Conservation (phyloP, 2,329 filamentous ascomycete species). For the Penicillium sp. region DNA sequence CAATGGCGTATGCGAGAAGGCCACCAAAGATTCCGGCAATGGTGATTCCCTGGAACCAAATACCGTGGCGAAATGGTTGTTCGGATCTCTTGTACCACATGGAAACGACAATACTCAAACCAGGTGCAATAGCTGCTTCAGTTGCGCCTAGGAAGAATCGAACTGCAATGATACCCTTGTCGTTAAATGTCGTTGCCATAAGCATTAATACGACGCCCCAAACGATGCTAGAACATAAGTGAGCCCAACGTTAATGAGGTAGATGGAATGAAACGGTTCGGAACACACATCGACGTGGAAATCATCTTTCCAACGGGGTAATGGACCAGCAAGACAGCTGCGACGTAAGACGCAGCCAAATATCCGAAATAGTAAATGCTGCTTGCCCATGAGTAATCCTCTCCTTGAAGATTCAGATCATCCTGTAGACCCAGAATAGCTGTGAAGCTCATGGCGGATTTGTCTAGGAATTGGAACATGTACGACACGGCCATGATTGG, state of each 20-base stretch:
- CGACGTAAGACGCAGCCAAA: constrained; percentile 2
- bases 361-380: constrained; percentile 7
- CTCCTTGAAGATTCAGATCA: neutral
- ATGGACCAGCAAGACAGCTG: neutral
- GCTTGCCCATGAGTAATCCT: constrained; percentile 5
- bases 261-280: neutral
- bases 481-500: constrained; percentile 2
- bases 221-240: neutral
- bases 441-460: constrained; percentile 1
- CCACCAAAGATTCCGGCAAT: constrained; percentile 9
- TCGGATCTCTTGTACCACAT: neutral
- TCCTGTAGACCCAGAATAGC: neutral
- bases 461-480: constrained; percentile 6
- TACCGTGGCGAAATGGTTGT: neutral
- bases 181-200: constrained; percentile 5
- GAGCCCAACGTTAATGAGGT: neutral
- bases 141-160: neutral
- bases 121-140: neutral
- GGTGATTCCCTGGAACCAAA: neutral
- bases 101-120: neutral
- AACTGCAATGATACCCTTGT: neutral
- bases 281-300: constrained; percentile 1
- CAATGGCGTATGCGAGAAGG: constrained; percentile 2
- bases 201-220: neutral
- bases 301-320: constrained; percentile 3